A percentile compares a stretch with the other conserved stretches of the same genome.
Conservation (phyloP, 805 yeast genomes). For the Cyberlindnera mrakii region DNA sequence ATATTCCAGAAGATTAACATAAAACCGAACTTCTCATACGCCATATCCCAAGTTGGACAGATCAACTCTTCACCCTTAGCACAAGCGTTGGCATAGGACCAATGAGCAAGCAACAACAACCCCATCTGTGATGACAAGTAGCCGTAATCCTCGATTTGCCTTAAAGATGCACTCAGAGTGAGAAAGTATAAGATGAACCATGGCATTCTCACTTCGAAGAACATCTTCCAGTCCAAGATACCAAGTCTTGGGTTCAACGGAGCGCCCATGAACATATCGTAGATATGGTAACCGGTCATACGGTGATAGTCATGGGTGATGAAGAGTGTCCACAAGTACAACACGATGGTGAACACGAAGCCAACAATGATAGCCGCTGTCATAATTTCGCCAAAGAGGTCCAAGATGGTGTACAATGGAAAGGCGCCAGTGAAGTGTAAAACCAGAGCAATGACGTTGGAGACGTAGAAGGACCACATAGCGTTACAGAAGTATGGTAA, state of each 20-base stretch:
- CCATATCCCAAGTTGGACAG: conserved; percentile 99
- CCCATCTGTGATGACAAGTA: conserved; percentile 68
- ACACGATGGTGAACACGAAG: conserved; percentile 53
- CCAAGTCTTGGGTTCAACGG: conserved; percentile 96
- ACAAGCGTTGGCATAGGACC: conserved; percentile 94
- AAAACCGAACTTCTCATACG: conserved; percentile 98
- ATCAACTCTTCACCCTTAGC: conserved; percentile 96
- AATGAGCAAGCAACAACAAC: conserved; percentile 75
- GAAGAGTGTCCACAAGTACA: conserved; percentile 63
- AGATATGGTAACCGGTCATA: conserved; percentile 85
- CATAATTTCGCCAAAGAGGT: conserved; percentile 87
- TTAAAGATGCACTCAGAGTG: conserved; percentile 64
- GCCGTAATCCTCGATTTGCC: conserved; percentile 81
- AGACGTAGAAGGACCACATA: conserved; percentile 70
- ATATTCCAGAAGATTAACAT: conserved; percentile 98
- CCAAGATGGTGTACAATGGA: conserved; percentile 69
- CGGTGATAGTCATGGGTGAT: conserved; percentile 76
- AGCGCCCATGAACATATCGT: conserved; percentile 96
- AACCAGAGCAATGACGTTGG: conserved; percentile 48
- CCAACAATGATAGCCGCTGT: conserved; percentile 84
- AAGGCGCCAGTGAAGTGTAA: conserved; percentile 74
- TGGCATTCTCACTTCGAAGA: conserved; percentile 94
- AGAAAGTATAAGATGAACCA: conserved; percentile 88
- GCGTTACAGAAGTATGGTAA: conserved; percentile 94
- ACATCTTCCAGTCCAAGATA: conserved; percentile 89